Evolutionary conservation across 2,329 filamentous ascomycete genomes (phyloP).

Genomic region (Aspergillus hiratsukae): DNA sequence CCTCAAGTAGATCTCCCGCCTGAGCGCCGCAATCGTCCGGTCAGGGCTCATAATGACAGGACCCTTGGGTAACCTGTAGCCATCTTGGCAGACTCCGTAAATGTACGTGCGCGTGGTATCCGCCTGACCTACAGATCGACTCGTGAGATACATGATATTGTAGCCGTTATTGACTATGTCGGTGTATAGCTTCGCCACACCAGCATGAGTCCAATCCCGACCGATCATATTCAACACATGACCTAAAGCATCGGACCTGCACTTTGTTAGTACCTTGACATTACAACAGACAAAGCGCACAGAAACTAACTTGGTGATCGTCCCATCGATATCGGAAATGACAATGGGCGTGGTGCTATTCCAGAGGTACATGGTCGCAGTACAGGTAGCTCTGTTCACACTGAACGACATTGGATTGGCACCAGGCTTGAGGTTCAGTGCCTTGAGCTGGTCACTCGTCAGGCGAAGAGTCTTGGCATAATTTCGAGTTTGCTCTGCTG

Average conservation of each 20-base stretch:
- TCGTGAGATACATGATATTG: constrained; percentile 98
- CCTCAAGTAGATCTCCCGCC: constrained; percentile 87
- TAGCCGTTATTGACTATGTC: constrained; percentile 95
- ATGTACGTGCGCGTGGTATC: constrained; percentile 88
- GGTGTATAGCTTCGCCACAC: constrained; percentile 93
- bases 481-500: constrained; percentile 70
- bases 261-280: constrained; percentile 14
- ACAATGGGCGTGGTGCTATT: constrained; percentile 86
- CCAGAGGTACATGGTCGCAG: constrained; percentile 92
- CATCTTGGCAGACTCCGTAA: constrained; percentile 82
- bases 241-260: constrained; percentile 75
- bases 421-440: constrained; percentile 74
- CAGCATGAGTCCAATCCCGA: constrained; percentile 94
- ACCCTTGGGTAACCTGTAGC: constrained; percentile 77
- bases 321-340: constrained; percentile 97
- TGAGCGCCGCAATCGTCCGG: constrained; percentile 85
- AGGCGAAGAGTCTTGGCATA: constrained; percentile 95
- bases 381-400: constrained; percentile 89
- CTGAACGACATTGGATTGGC: constrained; percentile 93
- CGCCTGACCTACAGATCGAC: constrained; percentile 86
- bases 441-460: constrained; percentile 92
- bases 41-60: constrained; percentile 95
- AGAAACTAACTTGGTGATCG: constrained; percentile 73
- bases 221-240: constrained; percentile 96
- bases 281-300: not conserved